Percentiles rank a stretch among this genome's conserved stretches.
These are phyloP conservation scores for Tilletia indica DNA, from an alignment of 1,284 basidiomycete genomes.

Conservation along the genomic window DNA sequence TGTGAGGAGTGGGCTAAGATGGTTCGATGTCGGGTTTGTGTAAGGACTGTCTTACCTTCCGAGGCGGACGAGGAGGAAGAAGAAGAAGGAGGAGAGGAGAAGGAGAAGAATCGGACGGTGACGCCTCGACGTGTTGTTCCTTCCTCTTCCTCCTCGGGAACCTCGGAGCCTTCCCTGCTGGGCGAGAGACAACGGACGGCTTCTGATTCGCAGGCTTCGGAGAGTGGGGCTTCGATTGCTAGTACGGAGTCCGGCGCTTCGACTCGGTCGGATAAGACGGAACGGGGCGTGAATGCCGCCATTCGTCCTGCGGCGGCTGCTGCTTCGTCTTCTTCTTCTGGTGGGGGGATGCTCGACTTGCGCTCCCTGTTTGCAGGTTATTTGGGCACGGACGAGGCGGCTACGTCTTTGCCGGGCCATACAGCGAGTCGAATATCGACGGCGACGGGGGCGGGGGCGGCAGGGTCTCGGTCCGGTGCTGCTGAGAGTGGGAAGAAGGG, in stretches of 20 bases:
- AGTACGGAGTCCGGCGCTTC: constrained; percentile 27
- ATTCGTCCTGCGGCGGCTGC: not conserved
- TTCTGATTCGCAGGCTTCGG: constrained; percentile 1
- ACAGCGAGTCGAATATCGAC: not conserved
- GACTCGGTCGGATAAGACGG: constrained; percentile 35
- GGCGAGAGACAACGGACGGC: not conserved
- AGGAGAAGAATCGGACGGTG: not conserved
- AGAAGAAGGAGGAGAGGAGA: not conserved
- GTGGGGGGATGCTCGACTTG: not conserved
- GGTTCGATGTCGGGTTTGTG: constrained; percentile 34
- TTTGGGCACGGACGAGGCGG: not conserved
- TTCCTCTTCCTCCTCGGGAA: not conserved
- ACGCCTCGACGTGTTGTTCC: not conserved
- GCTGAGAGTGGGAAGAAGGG: not conserved
- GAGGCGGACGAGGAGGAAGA: not conserved
- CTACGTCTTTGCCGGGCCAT: not conserved
- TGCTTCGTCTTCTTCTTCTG: not conserved
- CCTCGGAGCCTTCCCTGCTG: not conserved
- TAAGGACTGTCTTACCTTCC: not conserved
- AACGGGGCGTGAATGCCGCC: constrained; percentile 20
- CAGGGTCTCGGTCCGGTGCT: too few species aligned
- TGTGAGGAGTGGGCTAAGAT: constrained; percentile 43
- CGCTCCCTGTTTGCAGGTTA: constrained; percentile 2
- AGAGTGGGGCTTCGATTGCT: not conserved
- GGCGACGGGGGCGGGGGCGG: too few species aligned